Percentiles rank a stretch among this genome's conserved stretches.
These are phyloP conservation scores for Ochetophila trinervis DNA, from an alignment of 306 rosid genomes.

Conservation along the genomic window DNA sequence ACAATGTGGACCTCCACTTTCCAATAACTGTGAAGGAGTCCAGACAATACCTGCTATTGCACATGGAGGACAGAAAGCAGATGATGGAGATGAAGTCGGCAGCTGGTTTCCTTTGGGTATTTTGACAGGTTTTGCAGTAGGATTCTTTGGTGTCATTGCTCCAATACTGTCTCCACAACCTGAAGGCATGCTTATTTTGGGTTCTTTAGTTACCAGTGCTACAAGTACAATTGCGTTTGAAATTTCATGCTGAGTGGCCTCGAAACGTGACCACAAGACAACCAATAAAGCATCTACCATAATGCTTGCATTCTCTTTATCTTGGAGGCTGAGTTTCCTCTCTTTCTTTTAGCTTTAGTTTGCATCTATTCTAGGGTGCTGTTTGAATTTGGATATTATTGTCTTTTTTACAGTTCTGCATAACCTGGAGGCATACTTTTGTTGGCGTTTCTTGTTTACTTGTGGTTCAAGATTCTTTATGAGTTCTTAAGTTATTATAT, in stretches of 20 bases:
- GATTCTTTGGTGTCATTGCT: neutral
- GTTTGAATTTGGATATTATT: too few species aligned
- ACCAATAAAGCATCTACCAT: too few species aligned
- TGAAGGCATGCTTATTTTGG: conserved; percentile 4
- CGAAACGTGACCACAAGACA: too few species aligned
- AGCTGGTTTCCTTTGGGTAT: neutral
- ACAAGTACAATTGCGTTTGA: too few species aligned
- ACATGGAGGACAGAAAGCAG: neutral
- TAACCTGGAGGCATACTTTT: neutral
- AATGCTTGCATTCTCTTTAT: too few species aligned
- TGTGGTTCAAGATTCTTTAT: neutral
- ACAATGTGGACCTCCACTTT: conserved; percentile 7
- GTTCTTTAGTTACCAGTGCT: neutral
- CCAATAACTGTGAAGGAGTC: neutral
- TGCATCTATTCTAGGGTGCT: too few species aligned
- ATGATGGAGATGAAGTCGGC: neutral
- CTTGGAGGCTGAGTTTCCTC: too few species aligned
- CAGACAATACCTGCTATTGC: too few species aligned
- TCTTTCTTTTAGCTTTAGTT: too few species aligned
- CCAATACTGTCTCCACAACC: neutral
- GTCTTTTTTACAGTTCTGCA: neutral
- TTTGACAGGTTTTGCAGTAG: neutral
- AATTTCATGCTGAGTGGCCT: too few species aligned
- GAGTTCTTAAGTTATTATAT: too few species aligned
- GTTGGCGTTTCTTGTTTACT: neutral